Percentiles rank a stretch among this genome's conserved stretches.
These are phyloP conservation scores for Ustilago shanxiensis DNA, from an alignment of 1,284 basidiomycete genomes.

Conservation along the genomic window DNA sequence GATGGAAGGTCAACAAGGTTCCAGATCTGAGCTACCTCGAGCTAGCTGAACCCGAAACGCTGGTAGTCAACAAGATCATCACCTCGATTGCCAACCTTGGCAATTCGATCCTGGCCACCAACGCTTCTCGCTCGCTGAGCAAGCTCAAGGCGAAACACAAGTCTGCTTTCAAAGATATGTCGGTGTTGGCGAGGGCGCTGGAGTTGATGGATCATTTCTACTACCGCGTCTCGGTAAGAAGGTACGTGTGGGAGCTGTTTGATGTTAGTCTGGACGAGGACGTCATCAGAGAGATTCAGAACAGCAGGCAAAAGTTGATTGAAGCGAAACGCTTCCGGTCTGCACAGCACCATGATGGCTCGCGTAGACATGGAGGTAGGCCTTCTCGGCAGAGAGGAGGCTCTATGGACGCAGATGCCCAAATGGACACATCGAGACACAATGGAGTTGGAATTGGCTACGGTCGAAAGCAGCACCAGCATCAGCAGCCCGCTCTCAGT, in stretches of 20 bases:
- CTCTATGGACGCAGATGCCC: not conserved
- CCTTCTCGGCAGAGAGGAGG: constrained; percentile 19
- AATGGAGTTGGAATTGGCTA: not conserved
- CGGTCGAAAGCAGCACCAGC: constrained; percentile 8
- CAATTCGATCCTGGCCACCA: constrained; percentile 88
- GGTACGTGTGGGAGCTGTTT: constrained; percentile 93
- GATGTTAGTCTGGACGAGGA: constrained; percentile 71
- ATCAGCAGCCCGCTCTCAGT: constrained; percentile 15
- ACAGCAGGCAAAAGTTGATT: constrained; percentile 34
- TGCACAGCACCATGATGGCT: not conserved
- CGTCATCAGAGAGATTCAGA: constrained; percentile 27
- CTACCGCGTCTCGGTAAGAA: constrained; percentile 82
- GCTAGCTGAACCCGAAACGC: constrained; percentile 73
- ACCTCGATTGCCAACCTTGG: constrained; percentile 91
- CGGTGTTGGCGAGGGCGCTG: constrained; percentile 59
- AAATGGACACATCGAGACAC: constrained; percentile 5
- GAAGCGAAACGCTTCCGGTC: constrained; percentile 26
- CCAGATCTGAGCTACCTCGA: constrained; percentile 38
- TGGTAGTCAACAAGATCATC: constrained; percentile 84
- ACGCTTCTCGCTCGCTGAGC: constrained; percentile 57
- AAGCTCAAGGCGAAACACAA: constrained; percentile 73
- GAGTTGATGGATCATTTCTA: constrained; percentile 74
- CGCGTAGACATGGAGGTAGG: not conserved
- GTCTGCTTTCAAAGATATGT: constrained; percentile 46
- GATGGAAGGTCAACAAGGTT: constrained; percentile 75